A percentile compares a stretch with the other conserved stretches of the same genome.
Evolutionary conservation across 345 rosid genomes (phyloP).

Genomic region (Eucalyptus erythrocorys): DNA sequence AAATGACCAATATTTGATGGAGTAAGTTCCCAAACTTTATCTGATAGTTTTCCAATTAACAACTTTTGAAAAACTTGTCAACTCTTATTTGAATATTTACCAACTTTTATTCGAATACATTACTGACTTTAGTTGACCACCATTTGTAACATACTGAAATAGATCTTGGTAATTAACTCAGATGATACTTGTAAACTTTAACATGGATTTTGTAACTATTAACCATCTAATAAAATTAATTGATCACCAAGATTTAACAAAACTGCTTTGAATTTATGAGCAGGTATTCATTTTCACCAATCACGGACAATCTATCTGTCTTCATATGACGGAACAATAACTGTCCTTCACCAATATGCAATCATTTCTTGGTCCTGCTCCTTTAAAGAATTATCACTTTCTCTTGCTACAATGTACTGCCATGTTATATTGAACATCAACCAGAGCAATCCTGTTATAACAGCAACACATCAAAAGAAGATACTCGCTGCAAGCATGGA

Average conservation of each 20-base stretch:
- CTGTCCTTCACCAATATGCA: neutral
- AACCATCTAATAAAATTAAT: neutral
- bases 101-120: neutral
- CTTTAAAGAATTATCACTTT: neutral
- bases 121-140: neutral
- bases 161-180: neutral
- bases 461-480: neutral
- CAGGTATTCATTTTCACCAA: neutral
- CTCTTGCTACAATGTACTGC: neutral
- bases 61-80: neutral
- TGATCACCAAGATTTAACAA: neutral
- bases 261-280: neutral
- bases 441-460: neutral
- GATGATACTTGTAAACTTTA: neutral
- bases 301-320: neutral
- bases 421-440: neutral
- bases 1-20: neutral
- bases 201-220: neutral
- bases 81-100: neutral
- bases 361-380: neutral
- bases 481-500: neutral
- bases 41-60: neutral
- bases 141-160: neutral
- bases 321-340: neutral
- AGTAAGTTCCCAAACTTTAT: neutral